These are phyloP conservation scores for Leishmania aethiopica DNA, from an alignment of 208 protist species.

Conservation along the genomic window DNA sequence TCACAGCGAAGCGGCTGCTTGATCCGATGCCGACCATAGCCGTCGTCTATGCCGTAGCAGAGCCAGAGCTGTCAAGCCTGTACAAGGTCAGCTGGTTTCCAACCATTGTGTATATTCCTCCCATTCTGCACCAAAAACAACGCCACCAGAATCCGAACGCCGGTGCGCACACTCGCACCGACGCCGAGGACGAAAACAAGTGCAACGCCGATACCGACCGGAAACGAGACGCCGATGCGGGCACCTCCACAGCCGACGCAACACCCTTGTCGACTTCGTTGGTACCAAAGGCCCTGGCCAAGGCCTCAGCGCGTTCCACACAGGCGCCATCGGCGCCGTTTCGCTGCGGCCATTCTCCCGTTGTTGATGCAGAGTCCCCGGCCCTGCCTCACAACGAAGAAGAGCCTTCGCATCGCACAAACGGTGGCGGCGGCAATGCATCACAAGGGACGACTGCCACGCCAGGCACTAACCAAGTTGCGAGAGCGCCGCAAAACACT, in stretches of 20 bases:
- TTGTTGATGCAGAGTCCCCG: background rate
- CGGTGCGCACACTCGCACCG: background rate
- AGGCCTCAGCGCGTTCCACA: background rate
- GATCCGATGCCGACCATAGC: slow-evolving; percentile 72
- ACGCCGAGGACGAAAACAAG: background rate
- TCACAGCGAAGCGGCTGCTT: slow-evolving; percentile 54
- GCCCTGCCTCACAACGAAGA: background rate
- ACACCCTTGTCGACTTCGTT: background rate
- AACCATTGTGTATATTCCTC: slow-evolving; percentile 82
- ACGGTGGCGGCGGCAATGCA: background rate
- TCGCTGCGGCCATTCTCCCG: background rate
- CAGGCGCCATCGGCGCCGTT: background rate
- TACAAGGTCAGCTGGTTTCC: slow-evolving; percentile 85
- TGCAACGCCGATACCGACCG: background rate
- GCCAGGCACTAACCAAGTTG: background rate
- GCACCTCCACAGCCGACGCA: background rate
- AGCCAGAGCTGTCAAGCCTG: slow-evolving; percentile 79
- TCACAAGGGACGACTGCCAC: background rate
- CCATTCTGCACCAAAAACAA: slow-evolving; percentile 1
- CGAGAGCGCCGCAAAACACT: background rate
- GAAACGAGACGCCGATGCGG: background rate
- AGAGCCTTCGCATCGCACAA: background rate
- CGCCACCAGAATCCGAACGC: background rate
- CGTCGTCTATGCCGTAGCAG: slow-evolving; percentile 78
- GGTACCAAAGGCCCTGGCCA: background rate